Base-by-base conservation (phyloP, 768 basidiomycete genomes). In the Lactarius indigo region DNA sequence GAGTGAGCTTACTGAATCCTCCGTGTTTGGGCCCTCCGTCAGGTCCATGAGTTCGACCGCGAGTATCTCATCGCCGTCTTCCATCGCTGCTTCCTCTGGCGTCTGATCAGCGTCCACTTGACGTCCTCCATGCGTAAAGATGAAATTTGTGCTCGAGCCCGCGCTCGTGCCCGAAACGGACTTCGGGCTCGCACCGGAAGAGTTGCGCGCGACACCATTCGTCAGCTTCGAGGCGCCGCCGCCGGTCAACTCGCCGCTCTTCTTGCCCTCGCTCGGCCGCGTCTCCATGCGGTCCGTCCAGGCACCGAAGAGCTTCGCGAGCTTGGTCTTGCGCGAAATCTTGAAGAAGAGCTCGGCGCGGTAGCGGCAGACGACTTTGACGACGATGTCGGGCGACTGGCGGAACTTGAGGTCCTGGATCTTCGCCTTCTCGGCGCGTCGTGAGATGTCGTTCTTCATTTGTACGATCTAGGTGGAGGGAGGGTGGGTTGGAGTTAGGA, bases 321-420 rank as follows among this genome's bases (percentile, higher is more conserved):
- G 81, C 74, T 92, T 94, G 31, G 91, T 92, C 78, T 94, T 94
- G 75, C 93, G 89, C 10, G 91, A 91, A 70, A 95, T 92, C 77
- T 93, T 94, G 85, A 95, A 95, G 80, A 91, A 93, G 50, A 95
- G 83, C 73, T 95, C 92, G 5, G 92, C 91, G 55, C 93, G 90
- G 75, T 94, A 94, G 71, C 89, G 88, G 76, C 92, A 94, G 59
- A 90, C 81, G 70, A 95, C 91, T 75, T 92, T 94, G 78, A 94
- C 87, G 60, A 94, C 88, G 66, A 94, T 91, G 74, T 95, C 91
- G n/a, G 91, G 90, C 82, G 86, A 87, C 76, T 93, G 91, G 64
- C 88, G 87, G 73, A 87, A 92, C 76, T 92, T 93, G 72, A 84
- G 80, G 72, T 92, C 91, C 72, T 90, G 90, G 35, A 87, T 76